phyloP scores from a whole-genome alignment of 2,329 filamentous ascomycete genomes.

The Seiridium unicorne region DNA sequence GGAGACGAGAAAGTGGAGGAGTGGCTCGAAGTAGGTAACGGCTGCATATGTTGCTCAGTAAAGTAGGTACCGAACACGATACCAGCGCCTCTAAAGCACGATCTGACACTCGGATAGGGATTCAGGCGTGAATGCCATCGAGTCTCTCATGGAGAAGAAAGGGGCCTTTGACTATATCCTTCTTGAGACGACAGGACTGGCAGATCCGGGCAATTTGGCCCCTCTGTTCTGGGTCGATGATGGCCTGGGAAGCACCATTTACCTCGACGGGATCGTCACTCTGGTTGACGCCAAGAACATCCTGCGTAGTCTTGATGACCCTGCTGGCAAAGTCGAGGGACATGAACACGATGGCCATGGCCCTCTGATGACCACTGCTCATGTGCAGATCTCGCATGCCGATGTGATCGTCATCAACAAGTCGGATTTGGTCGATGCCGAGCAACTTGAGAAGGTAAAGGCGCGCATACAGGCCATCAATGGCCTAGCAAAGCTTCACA shows the following conservation, averaged over 20 bases:
- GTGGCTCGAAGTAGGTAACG: slow-evolving; percentile 95
- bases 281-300: slow-evolving; percentile 96
- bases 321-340: slow-evolving; percentile 50
- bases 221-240: slow-evolving; percentile 98
- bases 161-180: slow-evolving; percentile 97
- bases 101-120: slow-evolving; percentile 56
- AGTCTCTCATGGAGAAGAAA: slow-evolving; percentile 90
- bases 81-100: neutral
- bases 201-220: slow-evolving; percentile 92
- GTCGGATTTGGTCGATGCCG: slow-evolving; percentile 72
- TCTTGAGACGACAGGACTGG: slow-evolving; percentile 91
- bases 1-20: slow-evolving; percentile 81
- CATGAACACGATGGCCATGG: slow-evolving; percentile 54
- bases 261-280: slow-evolving; percentile 94
- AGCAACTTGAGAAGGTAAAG: slow-evolving; percentile 68
- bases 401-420: slow-evolving; percentile 97
- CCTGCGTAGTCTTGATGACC: slow-evolving; percentile 75
- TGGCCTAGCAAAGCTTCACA: slow-evolving; percentile 77
- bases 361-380: slow-evolving; percentile 82
- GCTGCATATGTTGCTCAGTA: slow-evolving; percentile 96
- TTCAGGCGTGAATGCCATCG: slow-evolving; percentile 88
- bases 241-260: slow-evolving; percentile 90
- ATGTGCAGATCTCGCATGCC: slow-evolving; percentile 94
- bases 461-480: slow-evolving; percentile 83
- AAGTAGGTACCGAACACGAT: slow-evolving; percentile 54